These are phyloP conservation scores for grape (Vitis vinifera) DNA, from an alignment of 164 flowering plant genomes.

Conservation along the genomic window DNA sequence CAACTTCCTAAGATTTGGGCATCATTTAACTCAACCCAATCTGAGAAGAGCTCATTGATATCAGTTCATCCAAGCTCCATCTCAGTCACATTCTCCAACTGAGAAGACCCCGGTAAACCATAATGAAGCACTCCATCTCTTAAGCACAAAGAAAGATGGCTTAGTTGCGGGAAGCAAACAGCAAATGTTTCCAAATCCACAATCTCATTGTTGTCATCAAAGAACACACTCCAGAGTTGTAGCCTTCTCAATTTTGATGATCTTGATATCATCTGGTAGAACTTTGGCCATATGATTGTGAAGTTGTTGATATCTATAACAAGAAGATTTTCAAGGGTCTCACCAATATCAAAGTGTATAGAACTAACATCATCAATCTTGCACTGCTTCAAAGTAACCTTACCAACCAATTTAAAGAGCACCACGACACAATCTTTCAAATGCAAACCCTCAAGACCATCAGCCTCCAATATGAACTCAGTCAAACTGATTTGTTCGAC, in stretches of 20 bases:
- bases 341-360: constrained; percentile 80
- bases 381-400: constrained; percentile 61
- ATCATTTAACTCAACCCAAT: constrained; percentile 47
- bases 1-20: constrained; percentile 55
- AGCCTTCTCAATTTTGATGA: constrained; percentile 74
- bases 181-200: constrained; percentile 80
- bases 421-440: constrained; percentile 79
- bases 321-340: constrained; percentile 70
- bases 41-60: constrained; percentile 60
- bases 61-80: constrained; percentile 85
- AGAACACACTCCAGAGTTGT: constrained; percentile 78
- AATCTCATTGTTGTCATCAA: constrained; percentile 81
- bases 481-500: constrained; percentile 78
- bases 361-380: constrained; percentile 88
- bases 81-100: constrained; percentile 56
- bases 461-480: constrained; percentile 83
- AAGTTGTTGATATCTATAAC: constrained; percentile 82
- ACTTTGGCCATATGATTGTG: constrained; percentile 79
- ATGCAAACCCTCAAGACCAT: constrained; percentile 66
- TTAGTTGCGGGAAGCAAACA: constrained; percentile 64
- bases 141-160: constrained; percentile 68
- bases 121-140: constrained; percentile 60
- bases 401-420: constrained; percentile 70
- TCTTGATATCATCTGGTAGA: constrained; percentile 75
- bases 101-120: constrained; percentile 60